phyloP scores from a whole-genome alignment of 805 yeast species.

The Schwanniomyces yamadae region DNA sequence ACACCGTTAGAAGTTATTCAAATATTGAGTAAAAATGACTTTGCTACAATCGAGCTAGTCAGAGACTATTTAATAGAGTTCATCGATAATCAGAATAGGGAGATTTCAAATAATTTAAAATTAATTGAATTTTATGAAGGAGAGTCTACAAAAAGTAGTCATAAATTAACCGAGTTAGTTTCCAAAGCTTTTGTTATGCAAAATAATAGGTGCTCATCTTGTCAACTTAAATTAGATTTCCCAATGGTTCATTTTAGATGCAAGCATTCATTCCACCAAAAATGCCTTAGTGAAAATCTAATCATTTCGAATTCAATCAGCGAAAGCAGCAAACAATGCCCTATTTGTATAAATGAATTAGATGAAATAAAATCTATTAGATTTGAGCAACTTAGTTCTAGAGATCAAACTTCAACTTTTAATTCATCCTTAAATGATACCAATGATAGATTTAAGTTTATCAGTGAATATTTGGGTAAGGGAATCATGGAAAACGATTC shows the following conservation, averaged over 20 bases:
- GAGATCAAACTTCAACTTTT: conserved; percentile 64
- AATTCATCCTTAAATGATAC: conserved; percentile 51
- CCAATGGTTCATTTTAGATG: conserved; percentile 87
- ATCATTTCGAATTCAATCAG: conserved; percentile 15
- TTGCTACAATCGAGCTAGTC: conserved; percentile 69
- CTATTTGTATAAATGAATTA: conserved; percentile 69
- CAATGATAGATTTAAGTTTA: conserved; percentile 68
- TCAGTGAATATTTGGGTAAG: conserved; percentile 80
- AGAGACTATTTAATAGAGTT: conserved; percentile 65
- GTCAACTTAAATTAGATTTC: conserved; percentile 63
- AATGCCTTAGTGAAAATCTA: conserved; percentile 61
- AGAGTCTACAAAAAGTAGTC: conserved; percentile 59
- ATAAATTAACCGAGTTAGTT: conserved; percentile 51
- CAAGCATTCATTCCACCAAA: conserved; percentile 80
- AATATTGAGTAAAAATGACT: conserved; percentile 58
- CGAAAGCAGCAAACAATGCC: conserved; percentile 48
- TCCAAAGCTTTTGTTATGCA: conserved; percentile 53
- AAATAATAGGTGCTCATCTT: conserved; percentile 62
- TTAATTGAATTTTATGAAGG: conserved; percentile 64
- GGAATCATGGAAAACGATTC: conserved; percentile 69
- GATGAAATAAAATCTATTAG: conserved; percentile 63
- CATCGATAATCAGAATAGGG: conserved; percentile 58
- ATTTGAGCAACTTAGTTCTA: conserved; percentile 57
- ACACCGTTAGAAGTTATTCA: conserved; percentile 79
- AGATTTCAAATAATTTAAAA: conserved; percentile 65